Percentiles rank a stretch among this genome's conserved stretches.
Evolutionary conservation across 129 eudicot genomes (phyloP).

Genomic region (Tagetes patula): DNA sequence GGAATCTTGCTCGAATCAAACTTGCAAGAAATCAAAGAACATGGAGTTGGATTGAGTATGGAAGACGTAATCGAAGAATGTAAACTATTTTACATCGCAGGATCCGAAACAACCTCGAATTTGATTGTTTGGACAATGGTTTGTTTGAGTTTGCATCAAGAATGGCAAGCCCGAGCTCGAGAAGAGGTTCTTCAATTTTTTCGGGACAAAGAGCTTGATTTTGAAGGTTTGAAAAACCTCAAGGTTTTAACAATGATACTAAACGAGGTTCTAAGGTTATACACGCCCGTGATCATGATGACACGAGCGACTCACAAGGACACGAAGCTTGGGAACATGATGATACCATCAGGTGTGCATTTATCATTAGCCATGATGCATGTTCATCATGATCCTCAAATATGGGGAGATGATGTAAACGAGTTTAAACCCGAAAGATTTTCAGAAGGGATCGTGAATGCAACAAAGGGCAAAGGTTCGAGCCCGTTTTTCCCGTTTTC

Average conservation of each 20-base stretch:
- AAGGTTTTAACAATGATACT: conserved; percentile 51
- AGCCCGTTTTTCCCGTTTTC: conserved; percentile 48
- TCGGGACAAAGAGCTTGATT: conserved; percentile 30
- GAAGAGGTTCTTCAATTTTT: conserved; percentile 48
- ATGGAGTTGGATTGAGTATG: conserved; percentile 31
- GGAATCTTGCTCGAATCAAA: conserved; percentile 43
- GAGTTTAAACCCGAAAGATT: conserved; percentile 67
- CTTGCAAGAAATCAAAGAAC: conserved; percentile 25
- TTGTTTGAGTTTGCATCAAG: conserved; percentile 42
- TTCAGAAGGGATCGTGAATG: conserved; percentile 47
- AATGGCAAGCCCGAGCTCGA: conserved; percentile 52
- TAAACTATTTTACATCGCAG: conserved; percentile 47
- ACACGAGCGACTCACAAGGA: conserved; percentile 36
- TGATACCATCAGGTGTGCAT: conserved; percentile 49
- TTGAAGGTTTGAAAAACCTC: conserved; percentile 38
- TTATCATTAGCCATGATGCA: conserved; percentile 37
- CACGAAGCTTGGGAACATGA: conserved; percentile 45
- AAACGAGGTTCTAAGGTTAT: conserved; percentile 54
- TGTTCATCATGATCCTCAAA: conserved; percentile 44
- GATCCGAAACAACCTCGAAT: conserved; percentile 39
- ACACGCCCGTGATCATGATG: conserved; percentile 41
- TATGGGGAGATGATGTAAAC: conserved; percentile 63
- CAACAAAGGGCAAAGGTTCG: conserved; percentile 42
- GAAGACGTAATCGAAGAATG: conserved; percentile 48
- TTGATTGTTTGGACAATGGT: conserved; percentile 54